Base-by-base conservation (phyloP, 371 early-diverging fungal genomes). In the Mucor circinelloides region DNA sequence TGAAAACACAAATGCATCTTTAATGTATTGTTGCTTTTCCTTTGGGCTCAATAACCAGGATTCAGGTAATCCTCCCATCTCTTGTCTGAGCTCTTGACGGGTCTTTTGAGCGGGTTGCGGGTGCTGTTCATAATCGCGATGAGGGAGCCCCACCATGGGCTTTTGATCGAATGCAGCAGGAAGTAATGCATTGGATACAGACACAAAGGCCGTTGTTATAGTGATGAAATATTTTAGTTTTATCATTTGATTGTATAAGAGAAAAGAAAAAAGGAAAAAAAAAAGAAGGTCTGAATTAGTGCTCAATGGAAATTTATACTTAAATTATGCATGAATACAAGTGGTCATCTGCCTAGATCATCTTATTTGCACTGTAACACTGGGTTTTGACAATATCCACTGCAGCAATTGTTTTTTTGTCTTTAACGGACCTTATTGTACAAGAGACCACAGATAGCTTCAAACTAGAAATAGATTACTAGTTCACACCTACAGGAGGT, bases 1-100 rank as follows among this genome's bases (percentile, higher is more conserved):
- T 7, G 93, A 90, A 59, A 90, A 85, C 10, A 73, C 54, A 64
- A 89, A 86, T 0, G 83, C 88, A 8, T 80, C 77, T 46, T 83
- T 80, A 10, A 89, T 75, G 15, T 75, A 73, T 19, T 77, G 64
- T 57, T 76, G 79, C 30, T 85, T 83, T 30, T 68, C 66, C 58
- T 72, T 68, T 2, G 76, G 67, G 9, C 69, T 61, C 19, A 75
- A 31, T 27, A 71, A 34, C 61, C 71, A 56, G 1, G 77, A 57
- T 17, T 69, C 71, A 27, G 77, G 80, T 17, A 79, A 27, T 8
- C 70, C 67, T 1, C 73, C 73, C 9, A 57, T 44, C 17, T 69
- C 58, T 48, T 44, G 36, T 34, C 73, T 34, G 9, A 65, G 21
- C n/a, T 62, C 44, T 28, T 71, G 63, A 25, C 67, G 67, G 1